phyloP scores from a whole-genome alignment of 2,329 filamentous ascomycete species.

The Scolecobasidium constrictum region DNA sequence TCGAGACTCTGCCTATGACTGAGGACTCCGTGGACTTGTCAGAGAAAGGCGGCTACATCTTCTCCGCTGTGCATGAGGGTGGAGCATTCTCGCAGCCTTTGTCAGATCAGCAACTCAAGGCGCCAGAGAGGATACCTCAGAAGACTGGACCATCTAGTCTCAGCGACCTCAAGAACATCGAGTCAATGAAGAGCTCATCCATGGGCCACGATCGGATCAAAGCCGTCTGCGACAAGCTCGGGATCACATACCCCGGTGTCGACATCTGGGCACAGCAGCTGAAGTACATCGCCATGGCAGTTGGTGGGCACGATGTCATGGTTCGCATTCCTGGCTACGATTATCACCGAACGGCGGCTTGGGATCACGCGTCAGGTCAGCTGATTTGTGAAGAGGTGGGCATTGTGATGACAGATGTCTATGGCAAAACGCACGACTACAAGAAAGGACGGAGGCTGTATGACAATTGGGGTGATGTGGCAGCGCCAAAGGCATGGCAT shows the following conservation, averaged over 20 bases:
- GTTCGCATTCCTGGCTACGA: conserved; percentile 35
- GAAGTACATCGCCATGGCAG: conserved; percentile 41
- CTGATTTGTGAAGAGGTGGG: conserved; percentile 41
- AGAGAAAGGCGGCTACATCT: conserved; percentile 29
- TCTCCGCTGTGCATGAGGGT: conserved; percentile 40
- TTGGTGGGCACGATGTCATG: conserved; percentile 39
- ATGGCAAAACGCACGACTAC: conserved; percentile 40
- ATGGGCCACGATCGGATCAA: conserved; percentile 3
- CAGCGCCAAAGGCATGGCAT: conserved; percentile 28
- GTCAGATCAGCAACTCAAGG: background rate
- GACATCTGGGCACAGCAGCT: conserved; percentile 44
- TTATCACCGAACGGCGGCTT: conserved; percentile 37
- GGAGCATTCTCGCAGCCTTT: conserved; percentile 14
- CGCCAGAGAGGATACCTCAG: background rate
- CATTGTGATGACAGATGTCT: conserved; percentile 38
- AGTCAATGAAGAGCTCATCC: background rate
- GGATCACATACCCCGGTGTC: conserved; percentile 35
- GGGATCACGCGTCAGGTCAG: conserved; percentile 46
- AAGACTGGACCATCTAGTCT: conserved; percentile 8
- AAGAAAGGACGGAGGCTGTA: conserved; percentile 28
- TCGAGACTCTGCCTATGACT: conserved; percentile 19
- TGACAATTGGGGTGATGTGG: conserved; percentile 30
- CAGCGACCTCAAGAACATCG: conserved; percentile 1
- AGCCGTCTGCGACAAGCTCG: conserved; percentile 23
- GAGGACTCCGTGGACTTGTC: conserved; percentile 15